Evolutionary conservation across 768 basidiomycete genomes (phyloP), one percentile per base, ranked within the genome.

Genomic region (Saitozyma podzolica): DNA sequence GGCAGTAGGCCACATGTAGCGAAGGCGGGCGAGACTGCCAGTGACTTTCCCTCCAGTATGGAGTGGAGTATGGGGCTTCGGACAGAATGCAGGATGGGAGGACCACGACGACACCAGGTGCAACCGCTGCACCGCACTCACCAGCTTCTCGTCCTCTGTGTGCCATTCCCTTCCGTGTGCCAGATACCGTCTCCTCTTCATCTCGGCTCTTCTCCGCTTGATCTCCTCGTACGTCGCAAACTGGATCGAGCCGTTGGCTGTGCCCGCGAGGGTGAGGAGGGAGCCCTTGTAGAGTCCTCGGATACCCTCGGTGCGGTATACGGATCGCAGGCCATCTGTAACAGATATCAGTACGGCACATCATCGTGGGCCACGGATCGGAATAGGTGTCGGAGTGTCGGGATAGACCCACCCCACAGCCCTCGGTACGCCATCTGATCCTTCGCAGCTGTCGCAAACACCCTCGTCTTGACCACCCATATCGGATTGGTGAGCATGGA

Each of bases 221-320:
- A 99, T 88, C 80, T 95, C 87, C 75, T 99, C 96, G 75, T 98
- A 99, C 0, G 87, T 86, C 82, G 95, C 91, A 79, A 99, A 99
- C 77, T 98, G 96, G 47, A 96, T 83, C 0, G 93, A 92, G 1
- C 96, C 94, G 71, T 92, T 98, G 77, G 88, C 87, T 63, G 97
- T 93, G 13, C 96, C 96, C 42, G 97, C 84, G 20, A 98, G 83
- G 3, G 91, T 94, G 39, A 99, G 83, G 0, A 86, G 82, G 6
- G 93, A 94, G 1, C 96, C 96, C 58, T 88, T 88, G 77, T 91
- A 94, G 5, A 95, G 83, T 5, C 95, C 96, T 9, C 81, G 70
- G 8, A 87, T 66, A 0, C 95, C 96, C 73, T 98, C 94, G 0
- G 84, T 81, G 7, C 81, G 81, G 50, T 86, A 84, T 58, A 96